These are phyloP conservation scores for Aspergillus caelatus DNA, from an alignment of 2,329 filamentous ascomycete genomes.

Conservation along the genomic window DNA sequence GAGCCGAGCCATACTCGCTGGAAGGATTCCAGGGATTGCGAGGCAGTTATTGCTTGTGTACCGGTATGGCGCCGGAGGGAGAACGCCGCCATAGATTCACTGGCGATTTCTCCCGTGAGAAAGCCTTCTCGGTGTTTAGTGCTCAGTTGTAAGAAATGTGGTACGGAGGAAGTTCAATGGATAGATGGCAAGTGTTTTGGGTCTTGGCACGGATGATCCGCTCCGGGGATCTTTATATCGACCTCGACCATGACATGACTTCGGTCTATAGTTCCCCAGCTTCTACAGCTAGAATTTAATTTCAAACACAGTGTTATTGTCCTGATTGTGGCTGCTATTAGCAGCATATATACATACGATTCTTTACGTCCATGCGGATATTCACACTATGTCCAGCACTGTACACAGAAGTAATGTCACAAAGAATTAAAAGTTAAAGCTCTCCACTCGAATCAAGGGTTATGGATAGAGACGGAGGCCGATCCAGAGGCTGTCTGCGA, in stretches of 20 bases:
- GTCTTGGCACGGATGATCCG: conserved; percentile 1
- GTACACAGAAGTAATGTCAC: conserved; percentile 8
- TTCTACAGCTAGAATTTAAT: neutral
- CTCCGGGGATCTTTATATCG: neutral
- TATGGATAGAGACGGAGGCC: conserved; percentile 23
- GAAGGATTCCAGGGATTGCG: conserved; percentile 34
- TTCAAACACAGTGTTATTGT: neutral
- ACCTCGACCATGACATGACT: neutral
- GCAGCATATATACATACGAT: neutral
- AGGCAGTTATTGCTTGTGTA: conserved; percentile 25
- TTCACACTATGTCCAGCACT: conserved; percentile 5
- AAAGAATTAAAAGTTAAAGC: neutral
- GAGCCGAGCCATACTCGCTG: conserved; percentile 32
- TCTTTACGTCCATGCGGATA: neutral
- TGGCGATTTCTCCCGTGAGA: neutral
- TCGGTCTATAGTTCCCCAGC: neutral
- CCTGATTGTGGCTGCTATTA: neutral
- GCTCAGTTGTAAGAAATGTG: neutral
- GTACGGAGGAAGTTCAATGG: neutral
- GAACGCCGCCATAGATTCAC: conserved; percentile 19
- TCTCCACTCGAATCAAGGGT: conserved; percentile 14
- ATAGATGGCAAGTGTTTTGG: neutral
- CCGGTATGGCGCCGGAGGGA: conserved; percentile 11
- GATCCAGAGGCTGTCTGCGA: conserved; percentile 35
- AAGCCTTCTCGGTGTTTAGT: neutral